Evolutionary conservation across 2,329 filamentous ascomycete genomes (phyloP), one percentile per base, ranked within the genome.

Genomic region (Ophiostoma novo-ulmi): DNA sequence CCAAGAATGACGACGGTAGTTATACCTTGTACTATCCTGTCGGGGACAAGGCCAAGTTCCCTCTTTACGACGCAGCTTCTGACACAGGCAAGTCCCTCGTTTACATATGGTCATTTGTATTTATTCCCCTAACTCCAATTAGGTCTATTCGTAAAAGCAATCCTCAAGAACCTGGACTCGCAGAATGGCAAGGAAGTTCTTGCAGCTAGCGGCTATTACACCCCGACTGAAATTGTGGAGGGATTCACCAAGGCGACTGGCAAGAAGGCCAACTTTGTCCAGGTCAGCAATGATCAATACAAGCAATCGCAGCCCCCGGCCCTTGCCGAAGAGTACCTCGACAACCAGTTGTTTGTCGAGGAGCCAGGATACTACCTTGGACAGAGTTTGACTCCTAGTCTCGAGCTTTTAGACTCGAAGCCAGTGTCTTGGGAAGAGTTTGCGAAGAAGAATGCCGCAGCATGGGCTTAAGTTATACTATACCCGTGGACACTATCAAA

Each of bases 201-300:
- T 7, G 52, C 52, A 11, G n/a, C n/a, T 10, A 58, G 52, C 22
- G 52, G 52, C 10, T 58, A 58, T n/a, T 58, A 58, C 10, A 58
- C 52, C 22, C 52, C 52, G 13, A 11, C 52, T 6, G 8, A 58
- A 26, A 58, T 58, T 13, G 52, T 58, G 52, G 52, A 58, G 8
- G 13, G 8, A 13, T 58, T 58, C 22, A 26, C n/a, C 7, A 58
- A 58, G 52, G 52, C 52, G 3, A 58, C 52, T 8, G 52, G 52
- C n/a, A 58, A 58, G n/a, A 58, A 58, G 52, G 52, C 52, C 2
- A 58, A 58, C 52, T 58, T 26, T 26, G n/a, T 58, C n/a, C 52
- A 58, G 22, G 52, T 58, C 11, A 58, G n/a, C n/a, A 58, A 58
- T n/a, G n/a, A 26, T n/a, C 52, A 58, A 13, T 58, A 58, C n/a